phyloP scores from a whole-genome alignment of 108 stramenopile species.

The Bacterosira constricta region DNA sequence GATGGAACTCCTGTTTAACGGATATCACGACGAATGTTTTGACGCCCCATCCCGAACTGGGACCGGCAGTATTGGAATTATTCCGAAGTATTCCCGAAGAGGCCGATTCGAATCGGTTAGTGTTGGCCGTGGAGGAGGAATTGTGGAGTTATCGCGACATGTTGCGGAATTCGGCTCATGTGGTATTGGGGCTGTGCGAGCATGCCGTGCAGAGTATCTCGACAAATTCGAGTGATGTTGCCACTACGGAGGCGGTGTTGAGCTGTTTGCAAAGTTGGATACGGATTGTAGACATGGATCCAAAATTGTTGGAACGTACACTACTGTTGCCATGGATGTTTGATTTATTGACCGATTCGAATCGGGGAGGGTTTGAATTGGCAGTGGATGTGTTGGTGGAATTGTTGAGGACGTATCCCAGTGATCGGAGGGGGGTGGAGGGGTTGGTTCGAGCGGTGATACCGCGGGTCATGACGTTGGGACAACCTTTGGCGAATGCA shows the following conservation, averaged over 20 bases:
- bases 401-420: slow-evolving; percentile 78
- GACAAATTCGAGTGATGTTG: slow-evolving; percentile 10
- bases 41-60: slow-evolving; percentile 25
- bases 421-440: slow-evolving; percentile 53
- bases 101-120: slow-evolving; percentile 69
- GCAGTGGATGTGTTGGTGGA: slow-evolving; percentile 91
- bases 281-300: slow-evolving; percentile 71
- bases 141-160: slow-evolving; percentile 24
- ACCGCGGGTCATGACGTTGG: slow-evolving; percentile 67
- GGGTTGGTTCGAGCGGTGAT: slow-evolving; percentile 72
- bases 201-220: slow-evolving; percentile 17
- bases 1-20: slow-evolving; percentile 67
- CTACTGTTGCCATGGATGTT: slow-evolving; percentile 41
- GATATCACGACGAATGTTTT: slow-evolving; percentile 13
- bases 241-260: slow-evolving; percentile 51
- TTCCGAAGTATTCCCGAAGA: slow-evolving; percentile 80
- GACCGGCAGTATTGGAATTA: slow-evolving; percentile 54
- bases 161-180: slow-evolving; percentile 15
- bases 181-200: slow-evolving; percentile 38
- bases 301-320: slow-evolving; percentile 41
- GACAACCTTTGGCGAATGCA: too few relatives aligned
- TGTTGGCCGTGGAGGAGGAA: slow-evolving; percentile 60
- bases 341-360: slow-evolving; percentile 36
- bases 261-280: slow-evolving; percentile 71
- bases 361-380: slow-evolving; percentile 64